Conservation (phyloP, 305 asterid species). For the Stenogyne calaminthoides region DNA sequence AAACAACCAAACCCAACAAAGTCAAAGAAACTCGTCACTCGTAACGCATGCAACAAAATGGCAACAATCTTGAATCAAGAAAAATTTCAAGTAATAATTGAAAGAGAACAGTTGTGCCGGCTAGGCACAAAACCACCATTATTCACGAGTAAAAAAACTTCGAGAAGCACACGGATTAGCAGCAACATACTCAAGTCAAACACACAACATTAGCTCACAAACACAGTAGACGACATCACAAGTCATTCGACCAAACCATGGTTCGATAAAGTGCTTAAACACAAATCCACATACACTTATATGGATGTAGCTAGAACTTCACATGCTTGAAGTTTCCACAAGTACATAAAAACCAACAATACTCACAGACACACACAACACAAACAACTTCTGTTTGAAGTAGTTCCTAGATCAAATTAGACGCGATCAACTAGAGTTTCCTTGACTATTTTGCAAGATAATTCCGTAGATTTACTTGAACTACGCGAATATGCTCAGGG, state of each 20-base stretch:
- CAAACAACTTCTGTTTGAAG: slow-evolving; percentile 3
- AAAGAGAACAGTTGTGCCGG: too few relatives aligned
- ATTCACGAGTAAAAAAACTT: neutral
- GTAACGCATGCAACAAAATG: neutral
- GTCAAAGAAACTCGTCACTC: neutral
- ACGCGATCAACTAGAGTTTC: slow-evolving; percentile 1
- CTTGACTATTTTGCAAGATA: neutral
- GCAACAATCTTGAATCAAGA: neutral
- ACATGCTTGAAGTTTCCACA: slow-evolving; percentile 23
- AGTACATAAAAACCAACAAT: slow-evolving; percentile 26
- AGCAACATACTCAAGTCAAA: neutral
- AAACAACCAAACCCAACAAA: neutral
- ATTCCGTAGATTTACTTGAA: neutral
- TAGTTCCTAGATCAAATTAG: slow-evolving; percentile 4
- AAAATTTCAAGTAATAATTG: neutral
- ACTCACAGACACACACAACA: neutral
- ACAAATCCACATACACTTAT: slow-evolving; percentile 13
- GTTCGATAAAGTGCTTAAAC: slow-evolving; percentile 17
- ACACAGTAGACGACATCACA: slow-evolving; percentile 7
- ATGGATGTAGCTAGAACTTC: slow-evolving; percentile 15
- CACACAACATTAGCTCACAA: neutral
- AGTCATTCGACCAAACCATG: slow-evolving; percentile 19
- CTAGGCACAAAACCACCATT: neutral
- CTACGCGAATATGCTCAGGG: slow-evolving; percentile 73
- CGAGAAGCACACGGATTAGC: neutral